Conservation (phyloP, 805 yeast species). For the Schizosaccharomyces osmophilus region DNA sequence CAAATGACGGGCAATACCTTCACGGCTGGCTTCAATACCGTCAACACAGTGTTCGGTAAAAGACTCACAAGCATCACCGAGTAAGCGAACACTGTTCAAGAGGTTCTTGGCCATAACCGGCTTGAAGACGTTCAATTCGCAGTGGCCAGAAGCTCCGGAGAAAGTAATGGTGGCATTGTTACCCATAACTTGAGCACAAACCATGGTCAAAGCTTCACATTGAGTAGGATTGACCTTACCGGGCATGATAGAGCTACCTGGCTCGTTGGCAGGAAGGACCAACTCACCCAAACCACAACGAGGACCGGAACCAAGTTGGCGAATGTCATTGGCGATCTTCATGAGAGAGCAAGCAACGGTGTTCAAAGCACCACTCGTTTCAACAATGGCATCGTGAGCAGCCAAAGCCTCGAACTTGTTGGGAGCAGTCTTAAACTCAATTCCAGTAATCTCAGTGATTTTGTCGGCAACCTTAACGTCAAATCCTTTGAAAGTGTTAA, state of each 20-base stretch:
- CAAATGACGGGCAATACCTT: constrained; percentile 64
- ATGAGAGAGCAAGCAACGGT: constrained; percentile 77
- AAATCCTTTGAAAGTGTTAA: constrained; percentile 80
- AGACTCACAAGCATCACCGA: constrained; percentile 73
- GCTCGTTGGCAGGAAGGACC: constrained; percentile 89
- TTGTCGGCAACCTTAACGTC: constrained; percentile 67
- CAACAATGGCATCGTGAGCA: constrained; percentile 95
- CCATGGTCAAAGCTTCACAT: constrained; percentile 97
- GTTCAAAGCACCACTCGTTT: constrained; percentile 91
- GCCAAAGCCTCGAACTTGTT: constrained; percentile 98
- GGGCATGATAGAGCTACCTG: constrained; percentile 98
- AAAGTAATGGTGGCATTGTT: constrained; percentile 85
- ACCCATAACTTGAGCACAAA: constrained; percentile 91
- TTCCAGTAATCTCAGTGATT: constrained; percentile 68
- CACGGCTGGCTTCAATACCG: constrained; percentile 72
- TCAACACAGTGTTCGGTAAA: constrained; percentile 89
- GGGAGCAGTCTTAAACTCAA: constrained; percentile 81
- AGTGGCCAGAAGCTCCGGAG: constrained; percentile 97
- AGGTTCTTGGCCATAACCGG: constrained; percentile 85
- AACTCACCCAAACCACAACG: constrained; percentile 98
- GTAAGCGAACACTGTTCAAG: constrained; percentile 60
- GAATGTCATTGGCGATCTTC: constrained; percentile 93
- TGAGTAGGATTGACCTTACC: constrained; percentile 99
- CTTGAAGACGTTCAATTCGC: constrained; percentile 89
- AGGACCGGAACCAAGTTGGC: constrained; percentile 97